These are phyloP conservation scores for Rubroshorea leprosula DNA, from an alignment of 345 rosid species.

Conservation along the genomic window DNA sequence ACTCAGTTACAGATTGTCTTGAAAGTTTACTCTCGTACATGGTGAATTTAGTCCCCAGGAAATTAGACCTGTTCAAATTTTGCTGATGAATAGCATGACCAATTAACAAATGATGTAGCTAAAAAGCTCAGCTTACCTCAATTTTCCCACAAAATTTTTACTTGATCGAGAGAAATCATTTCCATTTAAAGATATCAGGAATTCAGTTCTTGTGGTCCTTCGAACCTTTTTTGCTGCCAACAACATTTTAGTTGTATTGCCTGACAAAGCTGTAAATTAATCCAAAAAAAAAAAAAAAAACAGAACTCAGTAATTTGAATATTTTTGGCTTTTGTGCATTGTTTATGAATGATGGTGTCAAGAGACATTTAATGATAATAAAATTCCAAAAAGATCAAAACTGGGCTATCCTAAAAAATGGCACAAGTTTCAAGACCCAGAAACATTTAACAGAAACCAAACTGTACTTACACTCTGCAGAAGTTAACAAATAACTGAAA, in stretches of 20 bases:
- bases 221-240: constrained; percentile 82
- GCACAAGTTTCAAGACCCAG: neutral
- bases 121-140: constrained; percentile 42
- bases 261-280: constrained; percentile 52
- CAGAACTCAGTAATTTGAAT: neutral
- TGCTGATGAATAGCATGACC: constrained; percentile 12
- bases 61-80: constrained; percentile 66
- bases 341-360: no score
- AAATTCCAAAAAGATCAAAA: no score
- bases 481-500: no score
- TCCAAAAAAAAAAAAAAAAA: neutral
- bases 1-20: constrained; percentile 21
- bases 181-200: constrained; percentile 60
- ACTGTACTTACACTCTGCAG: no score
- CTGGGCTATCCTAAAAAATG: no score
- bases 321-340: neutral
- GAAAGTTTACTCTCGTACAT: constrained; percentile 63
- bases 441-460: neutral
- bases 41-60: constrained; percentile 84
- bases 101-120: constrained; percentile 3
- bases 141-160: constrained; percentile 56
- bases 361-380: no score
- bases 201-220: constrained; percentile 60
- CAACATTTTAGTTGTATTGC: constrained; percentile 65
- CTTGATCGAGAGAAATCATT: constrained; percentile 62